A percentile compares a stretch with the other conserved stretches of the same genome.
phyloP scores from a whole-genome alignment of 805 yeast species.

The Zygotorulaspora chibaensis region DNA sequence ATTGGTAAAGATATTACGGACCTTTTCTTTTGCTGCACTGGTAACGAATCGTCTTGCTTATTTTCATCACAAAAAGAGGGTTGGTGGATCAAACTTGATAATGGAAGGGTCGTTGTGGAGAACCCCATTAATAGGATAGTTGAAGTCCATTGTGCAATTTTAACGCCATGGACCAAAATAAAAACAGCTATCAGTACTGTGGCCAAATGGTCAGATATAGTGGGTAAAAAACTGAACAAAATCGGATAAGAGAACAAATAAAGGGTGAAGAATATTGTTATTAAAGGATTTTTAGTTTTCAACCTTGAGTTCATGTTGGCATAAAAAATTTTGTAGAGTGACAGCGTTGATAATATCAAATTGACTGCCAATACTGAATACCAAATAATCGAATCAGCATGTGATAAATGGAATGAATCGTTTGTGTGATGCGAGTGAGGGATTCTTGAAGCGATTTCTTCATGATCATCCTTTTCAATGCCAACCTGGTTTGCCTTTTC shows the following conservation, averaged over 20 bases:
- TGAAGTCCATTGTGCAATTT: conserved; percentile 35
- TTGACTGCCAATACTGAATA: conserved; percentile 21
- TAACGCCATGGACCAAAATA: conserved; percentile 31
- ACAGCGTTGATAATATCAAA: conserved; percentile 21
- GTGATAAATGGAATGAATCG: conserved; percentile 2
- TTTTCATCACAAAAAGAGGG: conserved; percentile 6
- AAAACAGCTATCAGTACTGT: conserved; percentile 27
- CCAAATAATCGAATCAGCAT: conserved; percentile 24
- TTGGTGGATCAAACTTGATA: conserved; percentile 19
- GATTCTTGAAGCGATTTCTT: conserved; percentile 30
- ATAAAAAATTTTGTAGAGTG: conserved; percentile 26
- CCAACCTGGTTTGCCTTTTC: conserved; percentile 21
- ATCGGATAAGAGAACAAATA: conserved; percentile 29
- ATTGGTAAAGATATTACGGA: conserved; percentile 19
- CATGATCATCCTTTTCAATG: conserved; percentile 25
- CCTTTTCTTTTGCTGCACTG: conserved; percentile 8
- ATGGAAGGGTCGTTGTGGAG: conserved; percentile 29
- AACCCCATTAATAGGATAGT: conserved; percentile 34
- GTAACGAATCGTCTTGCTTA: background rate
- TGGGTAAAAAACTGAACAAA: conserved; percentile 19
- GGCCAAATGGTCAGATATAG: conserved; percentile 29
- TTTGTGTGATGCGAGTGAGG: conserved; percentile 34
- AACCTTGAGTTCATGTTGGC: conserved; percentile 29
- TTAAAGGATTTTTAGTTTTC: conserved; percentile 34
- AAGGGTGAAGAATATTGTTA: conserved; percentile 29